Percentiles rank a stretch among this genome's conserved stretches.
phyloP scores from a whole-genome alignment of 371 early-diverging fungal species.

The Syncephalis fuscata region DNA sequence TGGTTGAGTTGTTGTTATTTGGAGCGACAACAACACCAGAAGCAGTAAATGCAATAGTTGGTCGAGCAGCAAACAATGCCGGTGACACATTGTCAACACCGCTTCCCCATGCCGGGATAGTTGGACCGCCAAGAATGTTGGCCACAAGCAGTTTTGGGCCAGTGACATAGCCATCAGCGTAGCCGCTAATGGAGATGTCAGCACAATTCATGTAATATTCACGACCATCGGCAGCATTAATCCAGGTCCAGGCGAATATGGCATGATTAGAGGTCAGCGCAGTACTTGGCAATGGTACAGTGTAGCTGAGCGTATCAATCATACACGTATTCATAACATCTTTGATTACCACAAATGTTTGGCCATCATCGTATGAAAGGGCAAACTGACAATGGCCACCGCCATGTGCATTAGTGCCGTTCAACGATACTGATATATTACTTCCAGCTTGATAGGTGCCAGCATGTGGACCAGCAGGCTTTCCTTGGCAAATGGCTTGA shows the following conservation, averaged over 20 bases:
- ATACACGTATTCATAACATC: slow-evolving; percentile 20
- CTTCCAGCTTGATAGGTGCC: slow-evolving; percentile 13
- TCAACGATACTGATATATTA: slow-evolving; percentile 10
- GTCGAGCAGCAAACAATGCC: no score
- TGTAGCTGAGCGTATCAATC: slow-evolving; percentile 9
- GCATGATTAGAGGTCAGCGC: slow-evolving; percentile 18
- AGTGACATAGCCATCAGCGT: slow-evolving; percentile 1
- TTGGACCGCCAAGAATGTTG: slow-evolving; percentile 4
- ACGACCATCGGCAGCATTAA: slow-evolving; percentile 35
- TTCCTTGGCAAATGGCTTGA: slow-evolving; percentile 9
- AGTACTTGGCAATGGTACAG: slow-evolving; percentile 28
- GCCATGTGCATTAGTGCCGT: slow-evolving; percentile 13
- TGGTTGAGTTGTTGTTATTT: no score
- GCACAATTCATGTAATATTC: slow-evolving; percentile 59
- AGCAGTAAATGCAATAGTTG: no score
- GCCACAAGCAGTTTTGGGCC: slow-evolving; percentile 3
- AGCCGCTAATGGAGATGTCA: slow-evolving; percentile 27
- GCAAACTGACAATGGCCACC: slow-evolving; percentile 59
- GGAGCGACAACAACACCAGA: no score
- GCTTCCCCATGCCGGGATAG: slow-evolving; percentile 1
- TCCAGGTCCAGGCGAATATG: slow-evolving; percentile 50
- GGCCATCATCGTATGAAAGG: slow-evolving; percentile 38
- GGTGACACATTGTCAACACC: background rate
- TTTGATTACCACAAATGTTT: slow-evolving; percentile 36
- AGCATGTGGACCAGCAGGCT: slow-evolving; percentile 2